Evolutionary conservation across 1,284 basidiomycete genomes (phyloP), one percentile per base, ranked within the genome.

Genomic region (Ustilago tritici): DNA sequence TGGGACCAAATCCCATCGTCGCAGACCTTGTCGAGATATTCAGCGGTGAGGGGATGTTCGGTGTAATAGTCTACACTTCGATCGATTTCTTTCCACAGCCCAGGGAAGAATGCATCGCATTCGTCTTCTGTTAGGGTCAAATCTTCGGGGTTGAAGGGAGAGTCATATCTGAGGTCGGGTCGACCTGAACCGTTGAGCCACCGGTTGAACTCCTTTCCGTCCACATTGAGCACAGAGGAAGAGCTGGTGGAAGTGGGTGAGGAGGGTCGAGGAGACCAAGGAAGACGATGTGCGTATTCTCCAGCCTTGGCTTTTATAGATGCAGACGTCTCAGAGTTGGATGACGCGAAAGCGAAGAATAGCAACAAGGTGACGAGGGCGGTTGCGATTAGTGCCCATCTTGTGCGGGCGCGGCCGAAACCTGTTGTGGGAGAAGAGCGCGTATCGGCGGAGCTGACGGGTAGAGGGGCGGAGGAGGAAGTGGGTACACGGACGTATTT

Each of bases 81-180:
- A 35, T 84, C 79, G 41, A 84, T 75, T 55, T 84, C 82, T 54
- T 82, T 74, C 64, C 71, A 84, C 19, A 84, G 68, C 0, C 75
- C 76, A 3, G 81, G 82, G 69, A 84, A 84, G 65, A 82, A 82
- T 19, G 80, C 65, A 56, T 84, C 81, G 69, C 82, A 84, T 65
- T 84, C 80, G 41, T 82, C 80, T 46, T 82, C 80, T 9, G 81
- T 80, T 46, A 84, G 47, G 4, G 81, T 82, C 35, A 83, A 59
- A 47, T 84, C 81, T 57, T 84, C 82, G 4, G 70, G 80, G 47
- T 83, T 83, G 75, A 84, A 83, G 10, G 76, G 73, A n/a, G 75
- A 72, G 43, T 79, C 63, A 65, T 83, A 84, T 23, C 41, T 41
- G 35, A 83, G 64, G 34, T 72, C 47, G 0, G 55, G 28, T 1